Percentiles rank a stretch among this genome's conserved stretches.
These are phyloP conservation scores for Pigoraptor vietnamica DNA, from an alignment of 78 protist genomes.

Conservation along the genomic window DNA sequence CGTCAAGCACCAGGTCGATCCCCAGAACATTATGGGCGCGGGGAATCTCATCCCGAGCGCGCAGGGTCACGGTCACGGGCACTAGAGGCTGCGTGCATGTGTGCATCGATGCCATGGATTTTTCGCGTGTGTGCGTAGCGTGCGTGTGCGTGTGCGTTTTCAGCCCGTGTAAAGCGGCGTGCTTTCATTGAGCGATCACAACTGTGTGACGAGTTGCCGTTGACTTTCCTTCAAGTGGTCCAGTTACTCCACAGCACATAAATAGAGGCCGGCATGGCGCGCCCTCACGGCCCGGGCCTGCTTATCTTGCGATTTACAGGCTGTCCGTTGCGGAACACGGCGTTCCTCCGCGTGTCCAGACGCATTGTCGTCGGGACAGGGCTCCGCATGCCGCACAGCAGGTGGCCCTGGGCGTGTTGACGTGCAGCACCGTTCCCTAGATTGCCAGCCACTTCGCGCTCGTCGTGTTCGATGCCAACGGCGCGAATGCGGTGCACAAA, in stretches of 20 bases:
- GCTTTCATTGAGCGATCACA: too few species aligned
- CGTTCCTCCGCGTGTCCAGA: not conserved
- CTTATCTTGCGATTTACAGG: not conserved
- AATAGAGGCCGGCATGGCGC: not conserved
- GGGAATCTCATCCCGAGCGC: not conserved
- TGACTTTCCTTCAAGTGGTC: too few species aligned
- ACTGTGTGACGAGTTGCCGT: too few species aligned
- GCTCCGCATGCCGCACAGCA: not conserved
- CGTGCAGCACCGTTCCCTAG: not conserved
- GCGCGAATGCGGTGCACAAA: not conserved
- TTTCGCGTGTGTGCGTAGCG: not conserved
- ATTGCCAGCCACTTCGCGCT: not conserved
- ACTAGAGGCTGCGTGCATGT: not conserved
- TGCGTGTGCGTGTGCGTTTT: not conserved
- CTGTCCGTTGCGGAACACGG: not conserved
- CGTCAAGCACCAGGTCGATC: not conserved
- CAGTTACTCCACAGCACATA: too few species aligned
- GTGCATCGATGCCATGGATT: not conserved
- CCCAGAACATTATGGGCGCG: not conserved
- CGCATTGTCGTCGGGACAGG: not conserved
- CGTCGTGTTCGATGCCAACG: not conserved
- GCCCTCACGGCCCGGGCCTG: not conserved
- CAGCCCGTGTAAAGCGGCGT: not conserved
- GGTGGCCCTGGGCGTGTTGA: not conserved
- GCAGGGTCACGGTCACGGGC: too few species aligned